A percentile compares a stretch with the other conserved stretches of the same genome.
Conservation (phyloP, 2,329 filamentous ascomycete species). For the Chaetomium globosum region DNA sequence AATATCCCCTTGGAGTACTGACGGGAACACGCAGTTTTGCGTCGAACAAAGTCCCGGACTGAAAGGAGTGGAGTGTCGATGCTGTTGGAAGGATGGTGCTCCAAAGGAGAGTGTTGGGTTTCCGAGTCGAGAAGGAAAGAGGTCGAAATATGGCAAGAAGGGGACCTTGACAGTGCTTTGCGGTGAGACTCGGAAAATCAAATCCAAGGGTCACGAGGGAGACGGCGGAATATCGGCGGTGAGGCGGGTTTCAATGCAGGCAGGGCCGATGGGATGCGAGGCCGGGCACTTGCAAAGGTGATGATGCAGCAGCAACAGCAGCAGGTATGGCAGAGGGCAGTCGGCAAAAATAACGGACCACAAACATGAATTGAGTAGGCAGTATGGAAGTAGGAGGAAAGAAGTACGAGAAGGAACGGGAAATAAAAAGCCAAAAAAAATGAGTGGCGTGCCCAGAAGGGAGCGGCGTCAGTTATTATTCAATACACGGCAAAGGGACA, state of each 20-base stretch:
- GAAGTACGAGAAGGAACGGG: constrained; percentile 25
- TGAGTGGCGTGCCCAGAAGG: constrained; percentile 7
- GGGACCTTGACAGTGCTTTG: background rate
- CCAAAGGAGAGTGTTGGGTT: no score
- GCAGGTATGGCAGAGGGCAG: background rate
- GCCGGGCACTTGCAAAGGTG: background rate
- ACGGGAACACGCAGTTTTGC: constrained; percentile 18
- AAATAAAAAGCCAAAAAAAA: constrained; percentile 31
- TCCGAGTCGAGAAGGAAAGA: background rate
- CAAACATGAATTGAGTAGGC: background rate
- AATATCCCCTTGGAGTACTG: background rate
- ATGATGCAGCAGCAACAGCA: background rate
- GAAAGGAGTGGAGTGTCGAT: background rate
- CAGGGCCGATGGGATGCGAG: background rate
- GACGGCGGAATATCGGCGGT: background rate
- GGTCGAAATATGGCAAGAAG: background rate
- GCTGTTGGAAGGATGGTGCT: background rate
- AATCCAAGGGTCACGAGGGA: background rate
- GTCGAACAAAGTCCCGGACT: constrained; percentile 15
- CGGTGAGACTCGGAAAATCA: background rate
- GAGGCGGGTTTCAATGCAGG: background rate
- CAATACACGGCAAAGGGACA: constrained; percentile 24
- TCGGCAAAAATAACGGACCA: no score
- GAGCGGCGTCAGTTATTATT: constrained; percentile 29
- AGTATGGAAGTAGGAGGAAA: background rate